phyloP scores from a whole-genome alignment of 345 rosid species.

The Populus deltoides region DNA sequence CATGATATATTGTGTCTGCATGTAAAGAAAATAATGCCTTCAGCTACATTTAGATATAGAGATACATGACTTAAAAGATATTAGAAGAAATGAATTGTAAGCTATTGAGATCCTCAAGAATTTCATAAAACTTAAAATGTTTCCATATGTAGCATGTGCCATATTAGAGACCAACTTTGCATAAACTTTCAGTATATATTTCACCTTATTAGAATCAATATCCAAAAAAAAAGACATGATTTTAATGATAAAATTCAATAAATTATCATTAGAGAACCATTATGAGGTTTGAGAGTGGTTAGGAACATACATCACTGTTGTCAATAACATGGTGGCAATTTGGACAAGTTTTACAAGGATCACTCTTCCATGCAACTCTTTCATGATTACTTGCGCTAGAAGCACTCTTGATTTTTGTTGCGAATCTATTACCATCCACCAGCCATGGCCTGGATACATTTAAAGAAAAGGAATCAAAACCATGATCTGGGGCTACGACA shows the following conservation, averaged over 20 bases:
- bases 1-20: not conserved
- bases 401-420: conserved; percentile 86
- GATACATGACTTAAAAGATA: not conserved
- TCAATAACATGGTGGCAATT: conserved; percentile 71
- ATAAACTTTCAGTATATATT: not conserved
- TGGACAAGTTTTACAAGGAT: conserved; percentile 81
- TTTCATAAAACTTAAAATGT: not conserved
- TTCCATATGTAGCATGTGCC: not conserved
- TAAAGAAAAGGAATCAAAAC: not conserved
- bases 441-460: conserved; percentile 69
- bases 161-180: not conserved
- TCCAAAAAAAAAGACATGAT: not conserved
- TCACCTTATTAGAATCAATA: not conserved
- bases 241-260: not conserved
- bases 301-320: conserved; percentile 71
- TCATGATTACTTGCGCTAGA: conserved; percentile 43
- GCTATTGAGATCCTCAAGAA: not conserved
- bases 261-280: not conserved
- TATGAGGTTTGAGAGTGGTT: not conserved
- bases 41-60: not conserved
- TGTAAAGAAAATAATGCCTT: not conserved
- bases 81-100: not conserved
- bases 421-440: conserved; percentile 72
- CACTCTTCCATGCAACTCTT: conserved; percentile 66
- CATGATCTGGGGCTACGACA: not conserved